Evolutionary conservation across 352 stramenopile species (phyloP).

Genomic region (Nothophytophthora sp.): DNA sequence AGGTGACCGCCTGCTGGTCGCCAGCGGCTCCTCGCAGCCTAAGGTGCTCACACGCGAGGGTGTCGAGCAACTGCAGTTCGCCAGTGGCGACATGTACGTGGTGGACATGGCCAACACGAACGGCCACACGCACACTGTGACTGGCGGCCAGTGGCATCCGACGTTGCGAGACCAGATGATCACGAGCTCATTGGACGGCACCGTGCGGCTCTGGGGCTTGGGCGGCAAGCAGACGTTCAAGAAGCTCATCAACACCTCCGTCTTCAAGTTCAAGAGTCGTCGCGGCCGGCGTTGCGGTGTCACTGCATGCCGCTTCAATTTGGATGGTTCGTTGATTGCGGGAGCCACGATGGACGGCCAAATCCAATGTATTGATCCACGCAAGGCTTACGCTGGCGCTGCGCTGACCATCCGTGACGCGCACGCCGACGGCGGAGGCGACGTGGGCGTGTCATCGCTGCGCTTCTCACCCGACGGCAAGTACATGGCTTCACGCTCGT

Average conservation of each 20-base stretch:
- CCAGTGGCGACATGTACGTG: slow-evolving; percentile 87
- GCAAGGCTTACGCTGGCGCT: slow-evolving; percentile 68
- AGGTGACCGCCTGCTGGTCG: slow-evolving; percentile 69
- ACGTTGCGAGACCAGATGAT: slow-evolving; percentile 72
- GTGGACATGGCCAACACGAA: slow-evolving; percentile 86
- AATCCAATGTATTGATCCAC: slow-evolving; percentile 75
- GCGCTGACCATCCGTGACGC: slow-evolving; percentile 65
- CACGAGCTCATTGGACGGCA: slow-evolving; percentile 80
- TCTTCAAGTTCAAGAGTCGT: slow-evolving; percentile 86
- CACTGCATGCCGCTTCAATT: slow-evolving; percentile 70
- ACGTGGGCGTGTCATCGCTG: slow-evolving; percentile 72
- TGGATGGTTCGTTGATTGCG: slow-evolving; percentile 59
- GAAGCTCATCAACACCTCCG: slow-evolving; percentile 81
- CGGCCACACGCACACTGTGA: slow-evolving; percentile 78
- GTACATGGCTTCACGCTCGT: slow-evolving; percentile 67
- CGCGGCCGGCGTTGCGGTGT: slow-evolving; percentile 71
- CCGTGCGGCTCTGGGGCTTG: slow-evolving; percentile 75
- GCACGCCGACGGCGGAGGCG: slow-evolving; percentile 68
- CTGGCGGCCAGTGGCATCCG: slow-evolving; percentile 72
- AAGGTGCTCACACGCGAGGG: slow-evolving; percentile 81
- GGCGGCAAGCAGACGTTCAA: slow-evolving; percentile 68
- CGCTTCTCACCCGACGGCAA: slow-evolving; percentile 73
- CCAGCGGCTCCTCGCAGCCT: slow-evolving; percentile 71
- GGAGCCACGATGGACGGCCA: slow-evolving; percentile 80
- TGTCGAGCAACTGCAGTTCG: slow-evolving; percentile 78